phyloP scores from a whole-genome alignment of 2,329 filamentous ascomycete species.

The Hypoxylon sp. region DNA sequence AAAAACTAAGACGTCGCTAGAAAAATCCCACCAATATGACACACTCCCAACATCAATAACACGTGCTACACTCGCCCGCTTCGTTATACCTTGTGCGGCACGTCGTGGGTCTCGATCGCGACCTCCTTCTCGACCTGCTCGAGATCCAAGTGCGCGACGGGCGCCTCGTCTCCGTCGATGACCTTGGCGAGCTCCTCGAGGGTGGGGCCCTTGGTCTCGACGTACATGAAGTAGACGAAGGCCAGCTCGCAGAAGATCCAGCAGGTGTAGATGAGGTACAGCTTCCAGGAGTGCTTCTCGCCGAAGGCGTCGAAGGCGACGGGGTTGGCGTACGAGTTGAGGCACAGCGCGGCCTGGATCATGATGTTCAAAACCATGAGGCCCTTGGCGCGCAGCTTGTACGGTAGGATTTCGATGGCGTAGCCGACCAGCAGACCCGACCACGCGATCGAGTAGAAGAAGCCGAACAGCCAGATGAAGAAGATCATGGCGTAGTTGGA shows the following conservation, averaged over 20 bases:
- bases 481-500: slow-evolving; percentile 61
- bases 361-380: slow-evolving; percentile 70
- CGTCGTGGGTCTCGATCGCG: slow-evolving; percentile 49
- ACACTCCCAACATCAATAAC: slow-evolving; percentile 8
- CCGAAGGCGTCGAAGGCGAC: slow-evolving; percentile 65
- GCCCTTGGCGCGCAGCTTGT: slow-evolving; percentile 66
- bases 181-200: slow-evolving; percentile 77
- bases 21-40: slow-evolving; percentile 11
- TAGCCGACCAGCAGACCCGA: slow-evolving; percentile 70
- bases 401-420: slow-evolving; percentile 66
- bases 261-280: slow-evolving; percentile 70
- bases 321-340: slow-evolving; percentile 70
- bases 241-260: slow-evolving; percentile 70
- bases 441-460: slow-evolving; percentile 70
- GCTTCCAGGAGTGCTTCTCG: slow-evolving; percentile 63
- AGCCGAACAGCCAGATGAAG: slow-evolving; percentile 65
- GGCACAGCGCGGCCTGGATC: slow-evolving; percentile 68
- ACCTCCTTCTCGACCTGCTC: slow-evolving; percentile 63
- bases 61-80: not conserved
- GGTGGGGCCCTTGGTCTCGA: slow-evolving; percentile 75
- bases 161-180: slow-evolving; percentile 73
- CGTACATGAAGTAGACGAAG: slow-evolving; percentile 69
- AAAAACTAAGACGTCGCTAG: slow-evolving; percentile 24
- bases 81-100: slow-evolving; percentile 50
- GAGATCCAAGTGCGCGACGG: slow-evolving; percentile 63